Evolutionary conservation across 495 filamentous ascomycete genomes (phyloP), one percentile per base, ranked within the genome.

Genomic region (Trichoderma reesei): DNA sequence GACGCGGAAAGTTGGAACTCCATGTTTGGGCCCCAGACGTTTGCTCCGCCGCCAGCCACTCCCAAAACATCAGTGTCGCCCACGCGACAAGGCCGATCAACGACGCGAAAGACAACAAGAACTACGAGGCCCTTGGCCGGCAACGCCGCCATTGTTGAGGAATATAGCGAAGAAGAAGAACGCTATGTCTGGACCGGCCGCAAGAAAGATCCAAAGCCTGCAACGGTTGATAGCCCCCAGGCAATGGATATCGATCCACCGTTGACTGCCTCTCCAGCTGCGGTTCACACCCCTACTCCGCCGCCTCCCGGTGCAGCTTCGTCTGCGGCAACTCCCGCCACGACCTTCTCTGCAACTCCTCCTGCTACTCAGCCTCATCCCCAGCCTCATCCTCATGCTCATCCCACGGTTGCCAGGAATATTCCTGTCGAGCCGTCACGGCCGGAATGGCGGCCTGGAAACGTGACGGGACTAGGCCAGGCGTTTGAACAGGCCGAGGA

Each of bases 1-100:
- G 80, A 83, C 36, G 76, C 82, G 3, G 85, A 88, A 39, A 70
- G 85, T 37, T 96, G 90, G 90, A 72, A 72, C 61, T 77, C 85
- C 63, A 80, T 83, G 63, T 83, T 92, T 66, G 82, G 82, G 18
- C 77, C 86, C 59, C 73, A 87, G 33, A 83, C 79, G 20, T 88
- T 86, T 70, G 79, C 73, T 14, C 78, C 77, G 11, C 75, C 73
- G 26, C 68, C 76, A 14, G 13, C 7, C 5, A 41, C 72, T 1
- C 63, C 69, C 4, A 73, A 69, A 41, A 62, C 65, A 16, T 70
- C 77, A 1, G 68, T 64, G 5, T 80, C 78, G 6, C 79, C 79
- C 0, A 76, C 76, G 4, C 71, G 77, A 38, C 9, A 31, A 5
- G 26, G 38, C 18, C 63, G 51, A 38, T 5, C 37, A 42, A 64